Conservation (phyloP, 495 filamentous ascomycete species). For the Talaromyces trachyspermus region DNA sequence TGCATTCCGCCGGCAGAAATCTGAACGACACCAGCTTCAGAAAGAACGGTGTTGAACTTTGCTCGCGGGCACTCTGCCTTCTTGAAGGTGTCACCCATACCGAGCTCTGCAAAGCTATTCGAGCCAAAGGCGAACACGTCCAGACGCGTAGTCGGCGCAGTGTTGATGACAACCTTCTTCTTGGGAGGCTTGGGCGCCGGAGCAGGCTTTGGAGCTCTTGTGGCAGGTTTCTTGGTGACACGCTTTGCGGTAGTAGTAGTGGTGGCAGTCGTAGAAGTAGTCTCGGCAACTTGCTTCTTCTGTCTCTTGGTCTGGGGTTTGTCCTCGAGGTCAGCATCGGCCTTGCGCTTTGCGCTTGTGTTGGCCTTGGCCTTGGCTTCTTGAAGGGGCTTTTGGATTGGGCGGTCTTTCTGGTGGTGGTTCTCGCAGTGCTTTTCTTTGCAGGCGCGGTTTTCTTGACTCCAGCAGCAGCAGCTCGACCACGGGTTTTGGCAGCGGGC, state of each 20-base stretch:
- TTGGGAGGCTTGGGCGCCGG: constrained; percentile 5
- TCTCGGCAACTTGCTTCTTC: constrained; percentile 2
- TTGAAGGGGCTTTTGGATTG: constrained; percentile 7
- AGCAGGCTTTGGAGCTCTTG: constrained; percentile 1
- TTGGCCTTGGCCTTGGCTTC: constrained; percentile 10
- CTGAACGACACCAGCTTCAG: constrained; percentile 50
- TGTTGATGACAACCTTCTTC: constrained; percentile 23
- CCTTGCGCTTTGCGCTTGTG: constrained; percentile 9
- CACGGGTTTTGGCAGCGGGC: constrained; percentile 2
- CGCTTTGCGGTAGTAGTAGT: not conserved
- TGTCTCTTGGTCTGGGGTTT: constrained; percentile 4
- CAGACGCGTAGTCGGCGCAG: constrained; percentile 28
- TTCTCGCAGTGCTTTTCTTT: constrained; percentile 1
- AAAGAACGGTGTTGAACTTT: constrained; percentile 41
- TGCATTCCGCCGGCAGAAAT: constrained; percentile 64
- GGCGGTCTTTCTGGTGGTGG: not conserved
- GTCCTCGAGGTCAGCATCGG: constrained; percentile 3
- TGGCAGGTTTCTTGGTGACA: constrained; percentile 2
- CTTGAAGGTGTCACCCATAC: constrained; percentile 40
- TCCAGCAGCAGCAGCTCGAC: constrained; percentile 1
- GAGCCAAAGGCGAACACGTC: constrained; percentile 49
- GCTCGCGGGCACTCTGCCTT: constrained; percentile 43
- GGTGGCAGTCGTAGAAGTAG: not conserved
- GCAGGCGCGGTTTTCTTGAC: not conserved
- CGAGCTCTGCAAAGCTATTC: constrained; percentile 43